A percentile compares a stretch with the other conserved stretches of the same genome.
Conservation (phyloP, 257 asterid species). For the Capsicum baccatum region DNA sequence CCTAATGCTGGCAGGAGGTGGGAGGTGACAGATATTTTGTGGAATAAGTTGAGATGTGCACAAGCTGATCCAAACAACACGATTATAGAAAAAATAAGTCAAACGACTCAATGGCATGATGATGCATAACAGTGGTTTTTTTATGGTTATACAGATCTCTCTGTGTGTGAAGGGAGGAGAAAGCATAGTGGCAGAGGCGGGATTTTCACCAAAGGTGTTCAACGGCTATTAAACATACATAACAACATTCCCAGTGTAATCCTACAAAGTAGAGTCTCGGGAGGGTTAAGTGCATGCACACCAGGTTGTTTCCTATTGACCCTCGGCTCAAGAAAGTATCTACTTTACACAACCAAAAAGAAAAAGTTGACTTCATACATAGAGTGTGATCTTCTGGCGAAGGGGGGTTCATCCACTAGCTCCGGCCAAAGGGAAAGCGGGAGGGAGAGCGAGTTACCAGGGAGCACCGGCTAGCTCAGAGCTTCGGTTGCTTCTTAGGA, state of each 20-base stretch:
- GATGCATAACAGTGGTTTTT: neutral
- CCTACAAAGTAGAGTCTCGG: no score
- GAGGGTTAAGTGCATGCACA: no score
- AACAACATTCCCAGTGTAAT: neutral
- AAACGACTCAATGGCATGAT: no score
- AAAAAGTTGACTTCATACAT: no score
- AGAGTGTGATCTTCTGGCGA: no score
- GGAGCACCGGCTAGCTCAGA: slow-evolving; percentile 8
- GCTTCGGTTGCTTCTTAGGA: neutral
- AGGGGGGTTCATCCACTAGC: neutral
- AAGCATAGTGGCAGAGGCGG: neutral
- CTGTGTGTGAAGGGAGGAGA: neutral
- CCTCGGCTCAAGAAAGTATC: no score
- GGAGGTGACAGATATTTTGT: no score
- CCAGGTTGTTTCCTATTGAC: no score
- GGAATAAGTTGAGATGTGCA: no score
- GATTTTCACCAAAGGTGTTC: neutral
- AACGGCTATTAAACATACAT: neutral
- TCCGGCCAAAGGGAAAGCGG: neutral
- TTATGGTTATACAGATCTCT: neutral
- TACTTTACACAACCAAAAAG: no score
- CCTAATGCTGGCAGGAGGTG: no score
- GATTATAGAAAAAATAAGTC: no score
- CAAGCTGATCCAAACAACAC: neutral
- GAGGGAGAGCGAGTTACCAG: neutral